Conservation (phyloP, 345 rosid genomes). For the Citropsis articulata region DNA sequence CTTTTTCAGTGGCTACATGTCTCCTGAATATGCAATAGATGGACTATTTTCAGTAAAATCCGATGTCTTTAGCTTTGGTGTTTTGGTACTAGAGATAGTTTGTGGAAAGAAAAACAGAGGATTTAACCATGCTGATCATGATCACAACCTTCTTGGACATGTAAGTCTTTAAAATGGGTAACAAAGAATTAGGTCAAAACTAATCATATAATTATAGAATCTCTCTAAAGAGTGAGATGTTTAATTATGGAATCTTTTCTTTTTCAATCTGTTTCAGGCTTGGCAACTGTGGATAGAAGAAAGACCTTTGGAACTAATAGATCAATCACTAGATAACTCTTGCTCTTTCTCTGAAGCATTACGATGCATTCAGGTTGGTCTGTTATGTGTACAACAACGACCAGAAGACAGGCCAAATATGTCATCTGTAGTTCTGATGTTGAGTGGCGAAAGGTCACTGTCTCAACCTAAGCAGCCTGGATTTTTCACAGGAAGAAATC, state of each 20-base stretch:
- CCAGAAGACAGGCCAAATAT: constrained; percentile 32
- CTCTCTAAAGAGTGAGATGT: not conserved
- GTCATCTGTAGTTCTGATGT: constrained; percentile 29
- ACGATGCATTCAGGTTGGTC: constrained; percentile 23
- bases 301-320: constrained; percentile 22
- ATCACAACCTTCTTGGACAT: constrained; percentile 19
- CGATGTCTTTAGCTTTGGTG: constrained; percentile 34
- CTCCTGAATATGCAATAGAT: constrained; percentile 26
- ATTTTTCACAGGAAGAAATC: constrained; percentile 29
- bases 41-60: constrained; percentile 33
- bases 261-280: constrained; percentile 15
- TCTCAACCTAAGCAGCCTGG: constrained; percentile 30
- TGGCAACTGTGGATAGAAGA: constrained; percentile 26
- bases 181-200: too few relatives aligned
- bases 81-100: constrained; percentile 30
- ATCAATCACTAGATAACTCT: not conserved
- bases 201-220: too few relatives aligned
- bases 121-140: constrained; percentile 18
- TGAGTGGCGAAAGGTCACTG: constrained; percentile 23
- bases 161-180: not conserved
- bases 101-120: constrained; percentile 27
- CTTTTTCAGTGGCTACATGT: constrained; percentile 29
- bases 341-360: constrained; percentile 7
- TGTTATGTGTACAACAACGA: constrained; percentile 27
- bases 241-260: not conserved